Base-by-base conservation (phyloP, 2,329 filamentous ascomycete genomes). In the Phaeoacremonium minimum region DNA sequence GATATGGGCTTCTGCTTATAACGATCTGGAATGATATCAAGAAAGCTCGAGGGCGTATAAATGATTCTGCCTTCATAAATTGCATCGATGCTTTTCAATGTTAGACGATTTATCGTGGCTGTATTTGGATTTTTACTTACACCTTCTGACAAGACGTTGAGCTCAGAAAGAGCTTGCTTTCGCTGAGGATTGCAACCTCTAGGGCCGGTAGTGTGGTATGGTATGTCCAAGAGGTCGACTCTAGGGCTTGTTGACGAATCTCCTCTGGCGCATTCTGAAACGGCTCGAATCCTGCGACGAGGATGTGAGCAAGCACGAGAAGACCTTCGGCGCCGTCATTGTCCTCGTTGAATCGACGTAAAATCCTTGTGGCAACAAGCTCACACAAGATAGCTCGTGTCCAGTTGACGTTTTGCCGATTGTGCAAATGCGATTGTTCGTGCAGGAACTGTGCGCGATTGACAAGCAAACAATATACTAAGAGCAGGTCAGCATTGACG, bases 1-100 rank as follows among this genome's bases (percentile, higher is more conserved):
- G 84, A 82, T 37, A 93, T 90, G 3, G 85, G 85, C 47, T 85
- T 85, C 51, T 84, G 76, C 62, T 93, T 93, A 67, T 93, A 94
- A 48, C 85, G 80, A 55, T 93, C 87, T 1, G 87, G 87, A 32
- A 94, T 79, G 40, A 94, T 84, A 57, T 93, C 85, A 56, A 91
- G 78, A 55, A 87, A 89, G 0, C 81, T 80, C 1, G 82, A 87
- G 0, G 87, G 87, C 2, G 87, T 91, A 54, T 93, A 93, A 22
- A 89, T 81, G 42, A 94, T 76, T 20, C 84, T 74, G 5, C 87
- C 87, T 28, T 83, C 79, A 52, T 91, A 93, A 31, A 94, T 88
- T 33, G 86, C 87, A 46, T 86, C 78, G 18, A 93, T 83, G 15
- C 64, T 66, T 26, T 26, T n/a, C n/a, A n/a, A n/a, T n/a, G n/a